Percentiles rank a stretch among this genome's conserved stretches.
Evolutionary conservation across 164 flowering plant genomes (phyloP).

Genomic region (Pachysandra terminalis): DNA sequence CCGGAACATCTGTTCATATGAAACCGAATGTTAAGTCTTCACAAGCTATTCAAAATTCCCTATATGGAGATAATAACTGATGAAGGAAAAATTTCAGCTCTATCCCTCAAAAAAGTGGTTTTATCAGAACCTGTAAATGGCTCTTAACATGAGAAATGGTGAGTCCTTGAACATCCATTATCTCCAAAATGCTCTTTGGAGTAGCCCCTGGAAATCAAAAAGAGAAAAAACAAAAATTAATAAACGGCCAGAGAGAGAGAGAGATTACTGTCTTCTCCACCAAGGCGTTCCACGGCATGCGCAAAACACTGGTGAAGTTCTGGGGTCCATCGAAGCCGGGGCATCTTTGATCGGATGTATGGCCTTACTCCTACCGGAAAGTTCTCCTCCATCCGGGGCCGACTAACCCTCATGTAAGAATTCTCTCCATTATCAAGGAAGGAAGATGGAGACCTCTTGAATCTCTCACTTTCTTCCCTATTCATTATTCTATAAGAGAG

Average conservation of each 20-base stretch:
- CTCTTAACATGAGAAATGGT: slow-evolving; percentile 40
- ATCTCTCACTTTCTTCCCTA: slow-evolving; percentile 14
- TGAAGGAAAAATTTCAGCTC: background rate
- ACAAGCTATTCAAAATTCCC: background rate
- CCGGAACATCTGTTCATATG: slow-evolving; percentile 14
- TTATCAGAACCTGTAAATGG: slow-evolving; percentile 46
- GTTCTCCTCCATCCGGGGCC: slow-evolving; percentile 4
- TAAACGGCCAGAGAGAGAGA: background rate
- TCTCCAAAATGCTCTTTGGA: slow-evolving; percentile 31
- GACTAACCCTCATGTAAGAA: background rate
- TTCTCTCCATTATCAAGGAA: slow-evolving; percentile 9
- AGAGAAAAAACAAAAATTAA: background rate
- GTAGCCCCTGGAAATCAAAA: slow-evolving; percentile 34
- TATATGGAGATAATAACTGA: background rate
- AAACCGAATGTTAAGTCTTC: background rate
- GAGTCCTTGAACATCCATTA: slow-evolving; percentile 34
- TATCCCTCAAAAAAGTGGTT: background rate
- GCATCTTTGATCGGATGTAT: slow-evolving; percentile 15
- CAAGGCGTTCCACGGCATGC: slow-evolving; percentile 14
- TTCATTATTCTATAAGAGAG: background rate
- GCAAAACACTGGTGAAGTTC: slow-evolving; percentile 18
- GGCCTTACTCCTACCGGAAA: slow-evolving; percentile 10
- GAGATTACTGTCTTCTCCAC: slow-evolving; percentile 19
- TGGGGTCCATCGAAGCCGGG: slow-evolving; percentile 19
- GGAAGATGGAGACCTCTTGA: slow-evolving; percentile 11